Evolutionary conservation across 768 basidiomycete genomes (phyloP).

Genomic region (Boletus fagicola): DNA sequence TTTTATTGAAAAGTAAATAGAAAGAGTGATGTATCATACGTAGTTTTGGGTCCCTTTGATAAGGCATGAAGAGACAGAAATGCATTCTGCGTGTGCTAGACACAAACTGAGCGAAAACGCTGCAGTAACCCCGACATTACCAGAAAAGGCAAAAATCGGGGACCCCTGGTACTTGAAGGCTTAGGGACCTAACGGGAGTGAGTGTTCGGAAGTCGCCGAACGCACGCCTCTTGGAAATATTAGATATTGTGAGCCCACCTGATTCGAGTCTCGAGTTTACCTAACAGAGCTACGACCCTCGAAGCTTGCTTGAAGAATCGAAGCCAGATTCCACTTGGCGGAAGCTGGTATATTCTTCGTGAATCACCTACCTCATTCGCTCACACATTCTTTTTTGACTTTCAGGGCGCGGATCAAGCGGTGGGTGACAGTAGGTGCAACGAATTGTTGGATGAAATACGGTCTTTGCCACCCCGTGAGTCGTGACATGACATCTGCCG

Average conservation of each 20-base stretch:
- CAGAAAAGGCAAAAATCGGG: no score
- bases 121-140: no score
- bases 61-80: no score
- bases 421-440: not conserved
- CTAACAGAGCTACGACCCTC: not conserved
- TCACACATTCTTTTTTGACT: not conserved
- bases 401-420: not conserved
- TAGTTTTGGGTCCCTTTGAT: no score
- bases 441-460: not conserved
- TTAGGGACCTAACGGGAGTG: no score
- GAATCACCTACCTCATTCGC: not conserved
- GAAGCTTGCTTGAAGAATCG: not conserved
- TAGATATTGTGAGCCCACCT: not conserved
- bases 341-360: not conserved
- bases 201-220: no score
- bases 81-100: no score
- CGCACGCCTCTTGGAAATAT: no score
- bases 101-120: no score
- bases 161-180: no score
- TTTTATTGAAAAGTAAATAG: no score
- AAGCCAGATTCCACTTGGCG: not conserved
- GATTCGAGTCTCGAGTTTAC: not conserved
- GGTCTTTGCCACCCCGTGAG: not conserved
- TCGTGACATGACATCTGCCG: not conserved
- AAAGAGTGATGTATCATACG: no score